Base-by-base conservation (phyloP, 768 basidiomycete genomes). In the Lactifluus rugatus region DNA sequence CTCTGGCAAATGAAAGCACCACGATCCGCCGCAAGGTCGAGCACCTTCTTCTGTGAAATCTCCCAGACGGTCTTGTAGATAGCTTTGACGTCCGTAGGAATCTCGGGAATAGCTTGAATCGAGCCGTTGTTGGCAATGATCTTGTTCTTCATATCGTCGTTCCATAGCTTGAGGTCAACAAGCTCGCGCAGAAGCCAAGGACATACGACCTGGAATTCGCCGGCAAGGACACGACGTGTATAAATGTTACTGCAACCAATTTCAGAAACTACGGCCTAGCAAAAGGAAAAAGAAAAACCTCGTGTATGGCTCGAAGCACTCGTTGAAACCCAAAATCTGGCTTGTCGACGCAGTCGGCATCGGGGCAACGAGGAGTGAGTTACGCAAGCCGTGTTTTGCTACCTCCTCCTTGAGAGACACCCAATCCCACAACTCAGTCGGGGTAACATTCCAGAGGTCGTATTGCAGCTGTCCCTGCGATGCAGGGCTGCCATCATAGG, bases 51-150 rank as follows among this genome's bases (percentile, higher is more conserved):
- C 77, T 98, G 95, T 46, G 83, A 86, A 72, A 99, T 94, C 76
- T 99, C 95, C 95, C 95, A 99, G 49, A 97, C 95, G 19, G 95
- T 99, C 78, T 97, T 97, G 83, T 99, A 99, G 75, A 99, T 93
- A 0, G 90, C 89, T 74, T 96, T 97, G 73, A 94, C 79, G 64
- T 96, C 83, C 57, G 84, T 85, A 2, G 95, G 94, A 64, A 98
- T 92, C 48, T 68, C 81, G 26, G 90, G 85, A 64, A 97, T 92
- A 69, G 83, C 89, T 70, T 95, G 92, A 26, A 89, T 72, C 6
- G 87, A 89, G 26, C 88, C 95, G 67, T 93, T 88, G 74, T 95
- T 88, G 14, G 96, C 96, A 65, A 99, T 98, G 72, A 99, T 93
- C 81, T 90, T 87, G 75, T 97, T 94, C 81, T 95, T 96, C 95